Base-by-base conservation (phyloP, 225 moss, liverwort and hornwort species). In the Straminergon stramineum region DNA sequence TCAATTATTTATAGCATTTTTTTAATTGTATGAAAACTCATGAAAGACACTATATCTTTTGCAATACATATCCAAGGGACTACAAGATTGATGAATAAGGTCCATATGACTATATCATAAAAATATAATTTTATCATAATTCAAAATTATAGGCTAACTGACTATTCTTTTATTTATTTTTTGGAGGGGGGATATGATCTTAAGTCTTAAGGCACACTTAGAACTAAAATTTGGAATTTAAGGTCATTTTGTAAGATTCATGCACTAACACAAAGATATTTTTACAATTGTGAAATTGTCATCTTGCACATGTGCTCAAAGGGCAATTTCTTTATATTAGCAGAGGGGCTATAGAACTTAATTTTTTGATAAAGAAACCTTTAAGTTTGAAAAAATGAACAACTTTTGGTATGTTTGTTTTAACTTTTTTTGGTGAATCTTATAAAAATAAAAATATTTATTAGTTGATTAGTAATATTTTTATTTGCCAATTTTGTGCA, bases 321-420 rank as follows among this genome's bases (percentile, higher is more conserved):
- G 8, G 22, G 22, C 13, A 76, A 53, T 53, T 34, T 22, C 2
- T 53, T 22, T 52, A 32, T 8, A 53, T 13, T 32, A 21, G 5
- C 2, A 21, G 0, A 14, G 8, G 7, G 21, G 1, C 8, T 1
- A 53, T 13, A 21, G 4, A 34, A 1, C 21, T 21, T 20, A 2
- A 13, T 8, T 21, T 20, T 32, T 52, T 21, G 14, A 53, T 3
- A 0, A 0, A 21, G 22, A 52, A 76, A 13, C 2, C 13, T 32
- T 34, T 1, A 32, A 76, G 32, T 21, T 52, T 13, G 13, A 53
- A 77, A 52, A 76, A 77, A 34, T 77, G 5, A 22, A 2, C 20
- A 35, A 35, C 9, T 23, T 34, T 0, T 53, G 1, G 14, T 53
- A 15, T 22, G 5, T 77, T 53, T 53, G 34, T 22, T 77, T 53